Evolutionary conservation across 768 basidiomycete genomes (phyloP).

Genomic region (Panus rudis): DNA sequence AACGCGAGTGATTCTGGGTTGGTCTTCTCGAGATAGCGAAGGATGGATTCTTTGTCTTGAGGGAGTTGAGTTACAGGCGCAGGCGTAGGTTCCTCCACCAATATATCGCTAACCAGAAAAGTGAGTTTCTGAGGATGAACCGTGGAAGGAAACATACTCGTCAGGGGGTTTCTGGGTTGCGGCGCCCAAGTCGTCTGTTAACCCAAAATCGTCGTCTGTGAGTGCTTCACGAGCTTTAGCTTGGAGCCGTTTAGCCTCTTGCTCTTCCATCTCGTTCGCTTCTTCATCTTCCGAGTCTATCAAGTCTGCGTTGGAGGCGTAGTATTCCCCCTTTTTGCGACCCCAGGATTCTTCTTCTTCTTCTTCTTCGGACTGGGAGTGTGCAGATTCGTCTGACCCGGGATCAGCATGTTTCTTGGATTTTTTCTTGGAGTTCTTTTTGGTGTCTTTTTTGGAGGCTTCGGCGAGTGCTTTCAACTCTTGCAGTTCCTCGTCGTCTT

Average conservation of each 20-base stretch:
- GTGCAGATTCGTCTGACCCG: slow-evolving; percentile 1
- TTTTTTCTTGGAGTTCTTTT: slow-evolving; percentile 20
- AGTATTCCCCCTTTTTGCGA: slow-evolving; percentile 70
- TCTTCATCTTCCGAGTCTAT: slow-evolving; percentile 87
- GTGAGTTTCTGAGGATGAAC: background rate
- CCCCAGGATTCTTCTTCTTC: slow-evolving; percentile 77
- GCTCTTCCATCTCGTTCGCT: slow-evolving; percentile 79
- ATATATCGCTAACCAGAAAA: background rate
- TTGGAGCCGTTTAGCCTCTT: slow-evolving; percentile 79
- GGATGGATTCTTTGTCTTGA: slow-evolving; percentile 49
- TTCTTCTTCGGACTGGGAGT: slow-evolving; percentile 20
- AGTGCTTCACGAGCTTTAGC: slow-evolving; percentile 64
- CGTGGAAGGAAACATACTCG: slow-evolving; percentile 4
- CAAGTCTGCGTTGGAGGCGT: slow-evolving; percentile 76
- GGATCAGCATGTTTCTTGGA: slow-evolving; percentile 8
- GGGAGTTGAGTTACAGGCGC: slow-evolving; percentile 32
- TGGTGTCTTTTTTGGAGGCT: slow-evolving; percentile 19
- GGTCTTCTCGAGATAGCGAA: slow-evolving; percentile 67
- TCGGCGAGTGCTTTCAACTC: slow-evolving; percentile 24
- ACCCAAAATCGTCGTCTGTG: slow-evolving; percentile 77
- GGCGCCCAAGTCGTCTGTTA: slow-evolving; percentile 16
- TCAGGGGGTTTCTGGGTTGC: background rate
- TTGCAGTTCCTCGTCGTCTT: slow-evolving; percentile 31
- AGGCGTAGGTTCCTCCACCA: slow-evolving; percentile 17
- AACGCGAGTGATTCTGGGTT: slow-evolving; percentile 75